Base-by-base conservation (phyloP, 1,284 basidiomycete species). In the Pseudozyma hubeiensis region DNA sequence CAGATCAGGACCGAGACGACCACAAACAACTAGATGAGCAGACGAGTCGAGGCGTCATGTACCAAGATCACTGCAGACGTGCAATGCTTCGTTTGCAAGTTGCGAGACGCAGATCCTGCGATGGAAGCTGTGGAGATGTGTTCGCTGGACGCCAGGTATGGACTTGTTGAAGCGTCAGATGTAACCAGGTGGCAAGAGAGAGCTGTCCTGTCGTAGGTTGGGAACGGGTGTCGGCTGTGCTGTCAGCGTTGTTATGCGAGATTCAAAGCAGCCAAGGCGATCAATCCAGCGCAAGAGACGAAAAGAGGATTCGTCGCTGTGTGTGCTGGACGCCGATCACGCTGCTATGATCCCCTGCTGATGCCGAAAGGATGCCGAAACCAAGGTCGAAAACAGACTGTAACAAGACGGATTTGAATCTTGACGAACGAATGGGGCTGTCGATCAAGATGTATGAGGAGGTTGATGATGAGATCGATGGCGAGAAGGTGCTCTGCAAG, bases 31-130 rank as follows among this genome's bases (percentile, higher is more conserved):
- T 30, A 33, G 56, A 51, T 35, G 47, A 44, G n/a, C 47, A 19
- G 29, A 35, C 14, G 11, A 46, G 19, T 61, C 46, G 50, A 58
- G 41, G 46, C 45, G 58, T 53, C 64, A 67, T 67, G 48, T 57
- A 60, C 39, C 50, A 56, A 48, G 34, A 39, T 45, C 45, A 34
- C 29, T 31, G 53, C 53, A 48, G 50, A 57, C 39, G 33, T 34
- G 40, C 44, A 17, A 45, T 44, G 34, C 50, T 44, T 35, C 52
- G 43, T 47, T 31, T 45, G 13, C 31, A 17, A 35, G 13, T 14
- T 31, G 31, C 37, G n/a, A 51, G 44, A 52, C 5, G 34, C 49
- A 53, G 64, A 61, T 39, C 8, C 37, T 48, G 58, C 50, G 51
- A 67, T 33, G 31, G 51, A 40, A 24, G 30, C 33, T 24, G 37